Conservation (phyloP, 345 rosid genomes). For the Heritiera fomes region DNA sequence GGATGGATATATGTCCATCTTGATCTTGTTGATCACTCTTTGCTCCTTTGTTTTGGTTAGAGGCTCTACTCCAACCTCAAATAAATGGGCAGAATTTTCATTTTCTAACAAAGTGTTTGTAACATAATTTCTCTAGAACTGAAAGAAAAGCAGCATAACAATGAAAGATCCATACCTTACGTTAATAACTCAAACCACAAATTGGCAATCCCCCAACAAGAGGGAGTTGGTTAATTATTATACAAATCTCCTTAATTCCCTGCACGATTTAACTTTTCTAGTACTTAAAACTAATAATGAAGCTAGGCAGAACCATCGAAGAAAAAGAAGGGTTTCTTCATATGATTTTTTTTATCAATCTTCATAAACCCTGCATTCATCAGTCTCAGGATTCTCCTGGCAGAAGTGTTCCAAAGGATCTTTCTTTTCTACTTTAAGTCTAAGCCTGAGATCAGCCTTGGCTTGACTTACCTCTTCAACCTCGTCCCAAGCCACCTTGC, state of each 20-base stretch:
- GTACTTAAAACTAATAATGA: too few relatives aligned
- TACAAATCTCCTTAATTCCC: neutral
- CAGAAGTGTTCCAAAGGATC: constrained; percentile 69
- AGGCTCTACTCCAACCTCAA: neutral
- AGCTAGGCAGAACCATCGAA: too few relatives aligned
- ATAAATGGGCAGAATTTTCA: neutral
- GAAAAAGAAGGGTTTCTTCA: too few relatives aligned
- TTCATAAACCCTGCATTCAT: constrained; percentile 69
- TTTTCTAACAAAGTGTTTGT: neutral
- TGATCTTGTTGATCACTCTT: too few relatives aligned
- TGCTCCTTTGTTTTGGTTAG: constrained; percentile 7
- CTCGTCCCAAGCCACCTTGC: constrained; percentile 94
- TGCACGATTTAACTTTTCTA: neutral
- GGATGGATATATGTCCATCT: too few relatives aligned
- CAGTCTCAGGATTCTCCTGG: constrained; percentile 73
- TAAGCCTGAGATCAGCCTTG: constrained; percentile 64
- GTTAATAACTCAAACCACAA: neutral
- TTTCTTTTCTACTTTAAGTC: constrained; percentile 40
- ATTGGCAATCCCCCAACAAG: neutral
- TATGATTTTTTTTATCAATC: constrained; percentile 30
- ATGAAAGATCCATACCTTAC: too few relatives aligned
- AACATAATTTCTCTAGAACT: neutral
- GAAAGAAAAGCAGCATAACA: neutral
- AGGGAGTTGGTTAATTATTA: neutral
- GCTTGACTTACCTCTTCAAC: constrained; percentile 93